These are phyloP conservation scores for Colletotrichum sp. DNA, from an alignment of 2,329 filamentous ascomycete genomes.

Conservation along the genomic window DNA sequence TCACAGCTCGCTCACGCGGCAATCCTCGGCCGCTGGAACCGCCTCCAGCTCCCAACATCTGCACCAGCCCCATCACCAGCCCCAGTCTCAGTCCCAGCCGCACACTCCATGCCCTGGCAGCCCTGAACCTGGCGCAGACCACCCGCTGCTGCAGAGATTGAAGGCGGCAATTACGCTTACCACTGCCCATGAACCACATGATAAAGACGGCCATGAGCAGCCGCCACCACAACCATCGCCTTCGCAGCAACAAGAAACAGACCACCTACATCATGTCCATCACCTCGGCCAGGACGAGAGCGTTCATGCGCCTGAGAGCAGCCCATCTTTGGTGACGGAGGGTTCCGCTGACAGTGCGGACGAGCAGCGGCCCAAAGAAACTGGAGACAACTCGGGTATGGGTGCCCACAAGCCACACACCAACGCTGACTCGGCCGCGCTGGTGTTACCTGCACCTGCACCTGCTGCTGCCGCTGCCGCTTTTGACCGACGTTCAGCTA, in stretches of 20 bases:
- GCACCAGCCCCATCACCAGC: background rate
- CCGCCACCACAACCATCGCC: background rate
- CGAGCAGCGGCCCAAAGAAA: constrained; percentile 12
- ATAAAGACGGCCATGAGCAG: background rate
- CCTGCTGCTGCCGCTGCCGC: constrained; percentile 17
- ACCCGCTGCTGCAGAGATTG: constrained; percentile 14
- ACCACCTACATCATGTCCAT: background rate
- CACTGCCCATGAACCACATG: background rate
- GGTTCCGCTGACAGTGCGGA: background rate
- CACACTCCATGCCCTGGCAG: constrained; percentile 2
- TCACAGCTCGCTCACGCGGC: constrained; percentile 25
- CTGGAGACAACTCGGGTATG: background rate
- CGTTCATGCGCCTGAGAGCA: background rate
- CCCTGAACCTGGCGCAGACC: constrained; percentile 1
- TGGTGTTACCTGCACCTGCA: background rate
- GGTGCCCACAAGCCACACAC: constrained; percentile 16
- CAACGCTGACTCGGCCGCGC: constrained; percentile 2
- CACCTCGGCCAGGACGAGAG: background rate
- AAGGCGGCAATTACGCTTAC: constrained; percentile 9
- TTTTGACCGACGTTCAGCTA: constrained; percentile 23
- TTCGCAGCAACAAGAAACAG: constrained; percentile 21
- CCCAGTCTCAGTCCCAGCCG: constrained; percentile 4
- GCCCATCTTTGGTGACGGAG: constrained; percentile 14
- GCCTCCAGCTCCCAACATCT: constrained; percentile 16
- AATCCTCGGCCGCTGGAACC: constrained; percentile 20